Evolutionary conservation across 1,139 yeast species (phyloP).

Genomic region (Kodamaea fungicola): DNA sequence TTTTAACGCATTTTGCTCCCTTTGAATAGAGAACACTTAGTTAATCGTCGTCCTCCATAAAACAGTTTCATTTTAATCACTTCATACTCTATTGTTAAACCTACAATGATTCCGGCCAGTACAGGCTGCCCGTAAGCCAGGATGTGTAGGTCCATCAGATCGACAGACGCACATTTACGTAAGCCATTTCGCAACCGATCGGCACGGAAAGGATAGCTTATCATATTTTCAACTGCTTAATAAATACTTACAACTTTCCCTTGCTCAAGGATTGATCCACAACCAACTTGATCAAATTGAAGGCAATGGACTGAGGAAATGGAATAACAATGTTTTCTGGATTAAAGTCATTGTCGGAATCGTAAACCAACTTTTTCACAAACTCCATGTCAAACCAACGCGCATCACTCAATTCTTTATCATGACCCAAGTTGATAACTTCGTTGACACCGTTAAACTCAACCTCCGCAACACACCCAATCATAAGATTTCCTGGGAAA

Average conservation of each 20-base stretch:
- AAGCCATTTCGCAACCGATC: too few species aligned
- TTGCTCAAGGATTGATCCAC: constrained; percentile 33
- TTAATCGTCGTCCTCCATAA: too few species aligned
- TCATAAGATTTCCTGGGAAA: constrained; percentile 88
- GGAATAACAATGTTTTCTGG: constrained; percentile 44
- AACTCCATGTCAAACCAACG: constrained; percentile 70
- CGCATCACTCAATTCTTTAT: constrained; percentile 80
- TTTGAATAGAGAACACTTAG: too few species aligned
- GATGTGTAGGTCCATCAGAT: too few species aligned
- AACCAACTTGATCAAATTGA: constrained; percentile 39
- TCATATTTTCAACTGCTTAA: neutral
- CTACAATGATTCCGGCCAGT: too few species aligned
- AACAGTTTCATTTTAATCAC: too few species aligned
- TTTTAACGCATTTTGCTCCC: too few species aligned
- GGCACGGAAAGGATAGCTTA: too few species aligned
- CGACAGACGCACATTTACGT: too few species aligned
- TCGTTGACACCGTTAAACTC: constrained; percentile 62
- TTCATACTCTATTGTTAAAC: too few species aligned
- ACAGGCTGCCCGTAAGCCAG: too few species aligned
- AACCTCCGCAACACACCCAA: constrained; percentile 78
- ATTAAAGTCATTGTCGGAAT: constrained; percentile 24
- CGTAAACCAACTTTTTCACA: constrained; percentile 43
- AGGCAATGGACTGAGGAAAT: constrained; percentile 40
- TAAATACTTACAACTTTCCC: constrained; percentile 5
- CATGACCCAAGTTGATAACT: constrained; percentile 69